These are phyloP conservation scores for Striga asiatica DNA, from an alignment of 257 asterid species.

Conservation along the genomic window DNA sequence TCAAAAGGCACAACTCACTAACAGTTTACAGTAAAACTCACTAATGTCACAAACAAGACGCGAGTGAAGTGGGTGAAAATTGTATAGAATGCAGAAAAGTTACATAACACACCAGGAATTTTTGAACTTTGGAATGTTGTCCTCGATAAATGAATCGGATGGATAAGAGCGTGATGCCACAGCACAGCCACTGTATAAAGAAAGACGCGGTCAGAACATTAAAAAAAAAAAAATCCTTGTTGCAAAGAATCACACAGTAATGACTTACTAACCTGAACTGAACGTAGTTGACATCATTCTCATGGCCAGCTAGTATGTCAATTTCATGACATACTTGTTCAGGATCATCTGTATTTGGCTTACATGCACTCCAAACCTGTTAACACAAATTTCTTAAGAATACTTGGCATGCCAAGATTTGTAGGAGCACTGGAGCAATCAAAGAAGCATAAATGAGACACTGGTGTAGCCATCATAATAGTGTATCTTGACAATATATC, in stretches of 20 bases:
- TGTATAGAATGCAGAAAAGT: conserved; percentile 6
- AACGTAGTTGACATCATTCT: conserved; percentile 90
- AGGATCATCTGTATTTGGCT: conserved; percentile 55
- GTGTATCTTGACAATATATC: background rate
- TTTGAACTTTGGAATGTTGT: conserved; percentile 63
- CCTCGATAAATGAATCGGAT: conserved; percentile 54
- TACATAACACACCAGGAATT: conserved; percentile 59
- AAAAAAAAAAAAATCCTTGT: too few relatives aligned
- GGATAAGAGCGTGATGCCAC: conserved; percentile 68
- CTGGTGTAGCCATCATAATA: background rate
- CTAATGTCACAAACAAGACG: conserved; percentile 6
- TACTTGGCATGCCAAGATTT: conserved; percentile 10
- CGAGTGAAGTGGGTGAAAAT: conserved; percentile 6
- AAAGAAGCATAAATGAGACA: conserved; percentile 5
- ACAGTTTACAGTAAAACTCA: conserved; percentile 10
- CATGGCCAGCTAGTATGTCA: conserved; percentile 88
- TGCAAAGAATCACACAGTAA: conserved; percentile 12
- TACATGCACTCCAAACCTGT: conserved; percentile 91
- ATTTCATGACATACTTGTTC: conserved; percentile 79
- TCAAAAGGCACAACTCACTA: conserved; percentile 16
- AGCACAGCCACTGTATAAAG: conserved; percentile 77
- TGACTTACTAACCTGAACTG: conserved; percentile 74
- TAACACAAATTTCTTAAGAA: conserved; percentile 6
- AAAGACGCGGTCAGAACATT: conserved; percentile 25
- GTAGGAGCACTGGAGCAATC: conserved; percentile 3